These are phyloP conservation scores for Alternaria sp. DNA, from an alignment of 2,329 filamentous ascomycete genomes.

Conservation along the genomic window DNA sequence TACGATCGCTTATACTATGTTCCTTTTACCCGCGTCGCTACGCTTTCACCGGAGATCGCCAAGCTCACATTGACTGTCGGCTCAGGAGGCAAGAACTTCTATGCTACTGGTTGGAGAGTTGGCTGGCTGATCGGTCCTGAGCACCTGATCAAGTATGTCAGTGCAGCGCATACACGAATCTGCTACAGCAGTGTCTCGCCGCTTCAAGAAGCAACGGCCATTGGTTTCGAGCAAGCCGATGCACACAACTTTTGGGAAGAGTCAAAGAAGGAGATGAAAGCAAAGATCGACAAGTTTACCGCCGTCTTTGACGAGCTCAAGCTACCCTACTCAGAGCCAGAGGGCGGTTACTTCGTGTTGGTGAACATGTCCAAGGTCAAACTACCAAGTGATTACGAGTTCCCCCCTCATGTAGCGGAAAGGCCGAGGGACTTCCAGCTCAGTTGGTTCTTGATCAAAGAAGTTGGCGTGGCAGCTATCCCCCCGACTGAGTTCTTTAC, in stretches of 20 bases:
- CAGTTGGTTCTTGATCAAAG: slow-evolving; percentile 95
- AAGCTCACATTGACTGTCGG: slow-evolving; percentile 91
- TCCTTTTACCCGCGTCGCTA: slow-evolving; percentile 92
- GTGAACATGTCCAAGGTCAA: slow-evolving; percentile 91
- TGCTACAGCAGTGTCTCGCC: slow-evolving; percentile 95
- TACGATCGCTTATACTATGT: slow-evolving; percentile 97
- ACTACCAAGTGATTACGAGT: slow-evolving; percentile 83
- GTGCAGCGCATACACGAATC: slow-evolving; percentile 92
- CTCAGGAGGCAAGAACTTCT: slow-evolving; percentile 97
- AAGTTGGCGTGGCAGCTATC: slow-evolving; percentile 94
- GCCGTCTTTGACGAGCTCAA: slow-evolving; percentile 62
- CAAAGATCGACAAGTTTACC: slow-evolving; percentile 88
- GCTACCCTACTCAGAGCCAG: slow-evolving; percentile 81
- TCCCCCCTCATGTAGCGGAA: slow-evolving; percentile 86
- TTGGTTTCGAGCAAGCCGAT: slow-evolving; percentile 93
- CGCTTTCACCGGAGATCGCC: slow-evolving; percentile 88
- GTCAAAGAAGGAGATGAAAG: slow-evolving; percentile 86
- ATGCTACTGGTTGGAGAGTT: slow-evolving; percentile 96
- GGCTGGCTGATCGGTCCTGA: slow-evolving; percentile 93
- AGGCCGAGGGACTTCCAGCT: slow-evolving; percentile 94
- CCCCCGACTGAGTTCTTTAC: slow-evolving; percentile 98
- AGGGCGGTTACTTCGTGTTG: slow-evolving; percentile 97
- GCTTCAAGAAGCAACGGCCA: slow-evolving; percentile 90
- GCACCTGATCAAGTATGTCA: slow-evolving; percentile 88
- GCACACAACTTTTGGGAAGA: slow-evolving; percentile 86